Evolutionary conservation across 768 basidiomycete genomes (phyloP).

Genomic region (Russula ochroleuca): DNA sequence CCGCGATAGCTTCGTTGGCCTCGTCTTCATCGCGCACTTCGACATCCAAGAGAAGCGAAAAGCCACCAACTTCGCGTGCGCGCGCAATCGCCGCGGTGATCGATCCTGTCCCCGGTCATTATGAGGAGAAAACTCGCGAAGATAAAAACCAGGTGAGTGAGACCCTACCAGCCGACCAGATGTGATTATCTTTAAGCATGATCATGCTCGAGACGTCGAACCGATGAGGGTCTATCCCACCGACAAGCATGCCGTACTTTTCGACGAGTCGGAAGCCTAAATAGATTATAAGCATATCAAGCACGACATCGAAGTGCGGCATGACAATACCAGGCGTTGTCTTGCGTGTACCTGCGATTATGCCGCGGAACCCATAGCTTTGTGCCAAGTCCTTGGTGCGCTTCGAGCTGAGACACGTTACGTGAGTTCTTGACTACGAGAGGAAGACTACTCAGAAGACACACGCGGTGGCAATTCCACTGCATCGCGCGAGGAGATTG

Average conservation of each 20-base stretch:
- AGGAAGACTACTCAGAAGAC: slow-evolving; percentile 28
- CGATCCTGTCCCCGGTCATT: not conserved
- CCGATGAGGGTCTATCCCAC: slow-evolving; percentile 92
- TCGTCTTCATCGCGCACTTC: slow-evolving; percentile 87
- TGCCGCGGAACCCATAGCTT: slow-evolving; percentile 53
- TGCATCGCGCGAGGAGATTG: slow-evolving; percentile 91
- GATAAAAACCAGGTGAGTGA: not conserved
- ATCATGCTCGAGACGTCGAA: slow-evolving; percentile 99
- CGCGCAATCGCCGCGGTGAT: slow-evolving; percentile 32
- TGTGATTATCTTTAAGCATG: slow-evolving; percentile 99
- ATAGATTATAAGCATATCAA: not conserved
- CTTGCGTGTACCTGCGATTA: not conserved
- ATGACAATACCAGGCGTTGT: not conserved
- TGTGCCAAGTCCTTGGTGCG: slow-evolving; percentile 76
- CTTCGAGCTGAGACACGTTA: slow-evolving; percentile 58
- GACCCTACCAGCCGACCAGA: slow-evolving; percentile 87
- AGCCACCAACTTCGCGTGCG: slow-evolving; percentile 83
- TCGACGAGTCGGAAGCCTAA: slow-evolving; percentile 91
- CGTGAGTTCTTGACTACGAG: not conserved
- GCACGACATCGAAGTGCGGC: not conserved
- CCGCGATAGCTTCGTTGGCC: slow-evolving; percentile 94
- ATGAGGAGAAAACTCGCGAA: slow-evolving; percentile 37
- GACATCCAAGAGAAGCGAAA: slow-evolving; percentile 82
- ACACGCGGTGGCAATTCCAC: slow-evolving; percentile 94
- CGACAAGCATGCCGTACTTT: slow-evolving; percentile 98